Base-by-base conservation (phyloP, 768 basidiomycete species). In the Hortiboletus campestris region DNA sequence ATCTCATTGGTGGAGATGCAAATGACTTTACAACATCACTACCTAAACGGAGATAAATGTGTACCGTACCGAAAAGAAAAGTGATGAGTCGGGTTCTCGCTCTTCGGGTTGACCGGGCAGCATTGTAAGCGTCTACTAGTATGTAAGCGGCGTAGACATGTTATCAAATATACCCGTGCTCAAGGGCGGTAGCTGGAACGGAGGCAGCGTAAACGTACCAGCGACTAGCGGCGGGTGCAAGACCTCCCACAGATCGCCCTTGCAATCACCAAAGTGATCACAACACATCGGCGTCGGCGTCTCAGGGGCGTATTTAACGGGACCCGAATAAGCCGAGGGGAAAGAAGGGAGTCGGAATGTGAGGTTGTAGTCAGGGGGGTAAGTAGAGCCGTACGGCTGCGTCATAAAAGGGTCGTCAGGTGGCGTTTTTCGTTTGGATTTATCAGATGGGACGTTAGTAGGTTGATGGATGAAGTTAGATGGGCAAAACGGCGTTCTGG, bases 221-320 rank as follows among this genome's bases (percentile, higher is more conserved):
- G 29, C 42, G 12, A 69, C 57, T 8, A 68, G 60, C 32, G 67
- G 65, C 1, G 65, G 65, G 28, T 69, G 67, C 17, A 64, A 35
- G 9, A 63, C 44, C 19, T 69, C 67, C 67, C 63, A 69, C 40
- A 63, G 16, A 31, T 67, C 67, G 0, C 60, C 62, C 5, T 40
- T 49, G 32, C 65, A 69, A 14, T 65, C 63, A 14, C 65, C 67
- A 41, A 55, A 25, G 49, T 68, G 65, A 47, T 57, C 44, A 3
- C 65, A 69, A 22, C 41, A 53, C 60, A 60, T 69, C 4, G 67
- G 67, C 9, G 67, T 67, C 13, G 67, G 67, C 29, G 67, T 69
- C 34, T 68, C 67, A 0, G 65, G 67, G 4, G 34, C 40, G 17
- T 51, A 55, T n/a, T 42, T 16, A 32, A 9, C 1, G 6, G 51